A percentile compares a stretch with the other conserved stretches of the same genome.
phyloP scores from a whole-genome alignment of 345 rosid genomes.

The Linum usitatissimum region DNA sequence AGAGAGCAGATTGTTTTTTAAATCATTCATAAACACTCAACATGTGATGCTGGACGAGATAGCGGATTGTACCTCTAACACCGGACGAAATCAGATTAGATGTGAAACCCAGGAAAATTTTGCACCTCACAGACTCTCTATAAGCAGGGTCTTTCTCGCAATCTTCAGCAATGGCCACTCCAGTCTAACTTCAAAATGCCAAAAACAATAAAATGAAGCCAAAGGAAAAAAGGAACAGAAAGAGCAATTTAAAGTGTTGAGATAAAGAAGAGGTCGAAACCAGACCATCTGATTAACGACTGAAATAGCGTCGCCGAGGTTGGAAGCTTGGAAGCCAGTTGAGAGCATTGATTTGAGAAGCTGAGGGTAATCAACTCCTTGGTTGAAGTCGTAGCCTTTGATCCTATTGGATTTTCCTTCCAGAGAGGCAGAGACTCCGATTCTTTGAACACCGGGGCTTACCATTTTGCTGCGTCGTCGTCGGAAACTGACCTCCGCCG shows the following conservation, averaged over 20 bases:
- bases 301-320: constrained; percentile 75
- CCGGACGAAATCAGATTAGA: constrained; percentile 95
- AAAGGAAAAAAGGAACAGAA: not conserved
- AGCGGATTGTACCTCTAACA: constrained; percentile 68
- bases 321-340: constrained; percentile 95
- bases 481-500: no score
- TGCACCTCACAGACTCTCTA: constrained; percentile 62
- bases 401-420: constrained; percentile 52
- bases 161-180: constrained; percentile 52
- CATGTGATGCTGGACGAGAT: constrained; percentile 83
- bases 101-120: constrained; percentile 91
- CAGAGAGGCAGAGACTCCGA: constrained; percentile 58
- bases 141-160: constrained; percentile 55
- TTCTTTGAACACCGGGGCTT: constrained; percentile 55
- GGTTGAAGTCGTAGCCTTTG: constrained; percentile 77
- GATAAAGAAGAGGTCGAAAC: not conserved
- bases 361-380: constrained; percentile 42
- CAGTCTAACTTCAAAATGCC: constrained; percentile 70
- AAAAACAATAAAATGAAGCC: not conserved
- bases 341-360: constrained; percentile 68
- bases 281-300: constrained; percentile 74
- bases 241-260: not conserved
- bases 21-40: constrained; percentile 6
- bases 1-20: no score
- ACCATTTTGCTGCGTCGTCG: no score